Percentiles rank a stretch among this genome's conserved stretches.
These are phyloP conservation scores for Sporobolomyces roseus DNA, from an alignment of 768 basidiomycete genomes.

Conservation along the genomic window DNA sequence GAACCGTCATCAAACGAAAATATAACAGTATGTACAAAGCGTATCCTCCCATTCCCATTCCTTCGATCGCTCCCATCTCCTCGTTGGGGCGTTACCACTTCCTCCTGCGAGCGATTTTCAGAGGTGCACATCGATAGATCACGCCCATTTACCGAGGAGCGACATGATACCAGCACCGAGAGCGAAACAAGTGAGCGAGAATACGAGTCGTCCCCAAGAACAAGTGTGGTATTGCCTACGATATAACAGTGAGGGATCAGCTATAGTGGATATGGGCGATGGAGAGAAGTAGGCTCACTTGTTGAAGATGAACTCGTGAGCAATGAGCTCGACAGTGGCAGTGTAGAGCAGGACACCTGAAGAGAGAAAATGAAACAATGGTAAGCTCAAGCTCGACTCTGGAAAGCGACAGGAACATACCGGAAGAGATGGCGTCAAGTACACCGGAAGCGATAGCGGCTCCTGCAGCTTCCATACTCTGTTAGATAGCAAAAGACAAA, in stretches of 20 bases:
- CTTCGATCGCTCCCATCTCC: too few relatives aligned
- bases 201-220: slow-evolving; percentile 35
- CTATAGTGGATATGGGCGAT: background rate
- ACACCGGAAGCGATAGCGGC: slow-evolving; percentile 39
- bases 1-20: too few relatives aligned
- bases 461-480: slow-evolving; percentile 29
- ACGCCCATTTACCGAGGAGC: slow-evolving; percentile 24
- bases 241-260: background rate
- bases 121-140: background rate
- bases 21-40: too few relatives aligned
- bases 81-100: too few relatives aligned
- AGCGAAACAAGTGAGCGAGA: slow-evolving; percentile 37
- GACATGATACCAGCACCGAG: slow-evolving; percentile 42
- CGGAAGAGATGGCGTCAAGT: slow-evolving; percentile 43
- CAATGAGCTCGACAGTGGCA: slow-evolving; percentile 37
- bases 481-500: background rate
- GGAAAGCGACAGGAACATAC: slow-evolving; percentile 12
- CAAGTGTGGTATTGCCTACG: slow-evolving; percentile 29
- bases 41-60: too few relatives aligned
- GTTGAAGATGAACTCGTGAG: slow-evolving; percentile 43
- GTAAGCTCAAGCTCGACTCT: background rate
- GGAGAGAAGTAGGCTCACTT: background rate
- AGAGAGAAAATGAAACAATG: background rate
- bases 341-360: slow-evolving; percentile 41
- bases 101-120: too few relatives aligned